Base-by-base conservation (phyloP, 768 basidiomycete genomes). In the Mrakia gelida region DNA sequence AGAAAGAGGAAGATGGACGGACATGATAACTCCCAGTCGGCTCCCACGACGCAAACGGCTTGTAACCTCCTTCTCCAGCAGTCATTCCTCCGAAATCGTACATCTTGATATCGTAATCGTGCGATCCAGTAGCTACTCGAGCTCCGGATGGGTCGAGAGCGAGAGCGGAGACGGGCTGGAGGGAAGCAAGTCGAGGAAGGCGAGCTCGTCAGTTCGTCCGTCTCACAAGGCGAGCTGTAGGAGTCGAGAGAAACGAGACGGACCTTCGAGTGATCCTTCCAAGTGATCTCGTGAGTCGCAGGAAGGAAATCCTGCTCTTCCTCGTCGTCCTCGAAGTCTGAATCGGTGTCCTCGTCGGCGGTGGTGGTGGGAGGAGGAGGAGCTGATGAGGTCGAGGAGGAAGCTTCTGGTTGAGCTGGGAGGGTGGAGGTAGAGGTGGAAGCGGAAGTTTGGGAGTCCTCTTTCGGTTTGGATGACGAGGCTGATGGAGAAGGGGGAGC, bases 81-180 rank as follows among this genome's bases (percentile, higher is more conserved):
- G 93, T 92, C 97, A 99, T 99, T 23, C 97, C 97, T 81, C 96
- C 96, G 85, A 98, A 98, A 85, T 99, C 97, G 95, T 96, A 99
- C 75, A 99, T 85, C 86, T 98, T 98, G 85, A 92, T 91, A 85
- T 99, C 97, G 83, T 98, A 98, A 84, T 99, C 97, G 85, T 98
- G 92, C 28, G 93, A 93, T 23, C 97, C 97, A 13, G 93, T 92
- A 26, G 93, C 85, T 43, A 99, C 86, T 52, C 97, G 90, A 18
- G 96, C 95, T 77, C 97, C 97, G 30, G 95, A 93, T 10, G 95
- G 93, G 85, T 99, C 97, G 68, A 98, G 86, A 0, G 94, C 88
- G 28, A 99, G 86, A 6, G 97, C 94, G 32, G 95, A 94, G 28
- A 98, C 90, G 74, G 97, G 94, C 84, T 85, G 74, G 18, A 61